A percentile compares a stretch with the other conserved stretches of the same genome.
Conservation (phyloP, 2,329 filamentous ascomycete genomes). For the Aspergillus niger region DNA sequence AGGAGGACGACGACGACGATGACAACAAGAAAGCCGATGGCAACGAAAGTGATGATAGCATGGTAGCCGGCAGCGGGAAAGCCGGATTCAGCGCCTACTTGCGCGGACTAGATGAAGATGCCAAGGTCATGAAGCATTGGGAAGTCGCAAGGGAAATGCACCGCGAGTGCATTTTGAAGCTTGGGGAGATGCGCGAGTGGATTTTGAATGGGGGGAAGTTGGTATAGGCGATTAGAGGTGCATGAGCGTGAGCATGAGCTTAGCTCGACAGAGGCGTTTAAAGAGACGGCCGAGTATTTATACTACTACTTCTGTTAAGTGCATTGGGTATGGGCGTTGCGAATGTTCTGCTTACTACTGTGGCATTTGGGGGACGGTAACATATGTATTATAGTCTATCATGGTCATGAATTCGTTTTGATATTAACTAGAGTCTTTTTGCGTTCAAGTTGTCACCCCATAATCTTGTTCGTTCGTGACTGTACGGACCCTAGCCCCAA, state of each 20-base stretch:
- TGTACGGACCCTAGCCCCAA: conserved; percentile 21
- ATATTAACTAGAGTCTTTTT: neutral
- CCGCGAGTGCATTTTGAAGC: conserved; percentile 43
- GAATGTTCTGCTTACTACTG: neutral
- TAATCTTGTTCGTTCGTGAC: conserved; percentile 11
- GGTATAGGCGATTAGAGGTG: conserved; percentile 4
- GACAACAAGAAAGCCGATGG: conserved; percentile 19
- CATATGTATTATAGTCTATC: conserved; percentile 4
- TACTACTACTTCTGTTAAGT: neutral
- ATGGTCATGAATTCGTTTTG: neutral
- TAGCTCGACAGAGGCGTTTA: neutral
- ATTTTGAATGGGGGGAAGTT: conserved; percentile 36
- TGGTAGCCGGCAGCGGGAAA: conserved; percentile 34
- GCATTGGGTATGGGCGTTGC: conserved; percentile 18
- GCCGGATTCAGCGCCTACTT: conserved; percentile 50
- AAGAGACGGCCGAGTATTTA: neutral
- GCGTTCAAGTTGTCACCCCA: no score
- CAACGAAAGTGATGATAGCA: conserved; percentile 31
- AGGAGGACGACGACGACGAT: conserved; percentile 23
- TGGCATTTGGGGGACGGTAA: conserved; percentile 2
- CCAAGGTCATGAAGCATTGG: conserved; percentile 50
- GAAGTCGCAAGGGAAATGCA: conserved; percentile 51
- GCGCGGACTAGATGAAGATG: conserved; percentile 49
- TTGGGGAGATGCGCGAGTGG: conserved; percentile 44
- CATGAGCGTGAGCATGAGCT: neutral